Evolutionary conservation across 345 rosid genomes (phyloP).

Genomic region (Conringia planisiliqua): DNA sequence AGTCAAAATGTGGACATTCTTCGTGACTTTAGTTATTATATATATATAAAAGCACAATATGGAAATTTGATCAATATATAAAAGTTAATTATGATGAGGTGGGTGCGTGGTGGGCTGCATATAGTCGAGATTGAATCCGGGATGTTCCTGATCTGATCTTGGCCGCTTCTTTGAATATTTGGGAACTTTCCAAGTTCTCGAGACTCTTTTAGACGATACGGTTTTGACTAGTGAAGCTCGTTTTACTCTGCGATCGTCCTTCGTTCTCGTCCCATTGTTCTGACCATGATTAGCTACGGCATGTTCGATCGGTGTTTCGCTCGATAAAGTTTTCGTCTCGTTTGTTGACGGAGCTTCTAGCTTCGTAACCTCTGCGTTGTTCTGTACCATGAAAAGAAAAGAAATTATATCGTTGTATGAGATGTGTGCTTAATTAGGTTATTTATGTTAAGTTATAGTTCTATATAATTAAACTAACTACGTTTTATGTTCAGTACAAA

Average conservation of each 20-base stretch:
- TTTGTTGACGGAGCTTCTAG: not conserved
- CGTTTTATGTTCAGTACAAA: not conserved
- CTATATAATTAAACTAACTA: not conserved
- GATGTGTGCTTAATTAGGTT: not conserved
- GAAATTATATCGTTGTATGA: slow-evolving; percentile 5
- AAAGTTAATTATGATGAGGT: slow-evolving; percentile 62
- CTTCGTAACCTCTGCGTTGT: slow-evolving; percentile 8
- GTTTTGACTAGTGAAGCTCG: slow-evolving; percentile 16
- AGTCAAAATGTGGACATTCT: not conserved
- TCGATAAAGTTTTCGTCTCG: not conserved
- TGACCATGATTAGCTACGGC: slow-evolving; percentile 1
- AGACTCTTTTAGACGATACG: slow-evolving; percentile 24
- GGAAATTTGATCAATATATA: not conserved
- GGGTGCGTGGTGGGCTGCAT: slow-evolving; percentile 76
- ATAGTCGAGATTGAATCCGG: slow-evolving; percentile 70
- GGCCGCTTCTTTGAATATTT: slow-evolving; percentile 37
- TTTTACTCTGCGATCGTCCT: slow-evolving; percentile 10
- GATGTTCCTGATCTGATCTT: slow-evolving; percentile 41
- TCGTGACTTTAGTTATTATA: slow-evolving; percentile 2
- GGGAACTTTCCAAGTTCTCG: slow-evolving; percentile 58
- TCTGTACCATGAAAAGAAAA: slow-evolving; percentile 1
- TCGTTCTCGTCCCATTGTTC: slow-evolving; percentile 5
- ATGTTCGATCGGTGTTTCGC: slow-evolving; percentile 10
- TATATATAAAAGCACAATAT: slow-evolving; percentile 3
- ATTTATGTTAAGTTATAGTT: not conserved